Conservation (phyloP, 2,329 filamentous ascomycete species). For the Volutella citrinella region DNA sequence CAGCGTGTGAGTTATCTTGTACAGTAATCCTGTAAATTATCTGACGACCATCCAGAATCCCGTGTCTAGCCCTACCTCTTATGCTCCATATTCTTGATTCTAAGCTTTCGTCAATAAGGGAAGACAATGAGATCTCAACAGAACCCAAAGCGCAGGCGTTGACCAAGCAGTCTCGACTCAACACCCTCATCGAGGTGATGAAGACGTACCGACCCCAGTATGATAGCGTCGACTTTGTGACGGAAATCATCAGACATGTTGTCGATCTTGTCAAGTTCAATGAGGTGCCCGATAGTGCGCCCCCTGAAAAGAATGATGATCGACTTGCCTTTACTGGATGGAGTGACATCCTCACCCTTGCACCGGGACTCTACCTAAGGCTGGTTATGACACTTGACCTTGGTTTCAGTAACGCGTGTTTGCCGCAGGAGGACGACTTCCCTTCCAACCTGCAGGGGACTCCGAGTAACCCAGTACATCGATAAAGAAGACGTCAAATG, state of each 20-base stretch:
- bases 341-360: constrained; percentile 15
- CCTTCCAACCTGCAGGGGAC: too few species aligned
- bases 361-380: constrained; percentile 16
- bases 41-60: constrained; percentile 14
- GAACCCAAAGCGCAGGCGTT: background rate
- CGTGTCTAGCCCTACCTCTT: constrained; percentile 19
- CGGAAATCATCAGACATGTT: constrained; percentile 18
- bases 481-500: too few species aligned
- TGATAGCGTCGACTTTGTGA: constrained; percentile 23
- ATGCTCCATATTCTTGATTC: constrained; percentile 22
- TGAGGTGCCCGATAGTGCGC: too few species aligned
- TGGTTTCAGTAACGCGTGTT: constrained; percentile 21
- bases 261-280: constrained; percentile 17
- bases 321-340: constrained; percentile 12
- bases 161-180: constrained; percentile 18
- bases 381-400: constrained; percentile 21
- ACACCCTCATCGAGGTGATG: constrained; percentile 20
- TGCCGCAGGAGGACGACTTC: constrained; percentile 23
- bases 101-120: constrained; percentile 2
- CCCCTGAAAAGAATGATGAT: too few species aligned
- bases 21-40: accelerated
- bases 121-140: background rate
- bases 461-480: too few species aligned
- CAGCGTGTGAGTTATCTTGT: constrained; percentile 17
- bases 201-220: constrained; percentile 19